Conservation (phyloP, 1,284 basidiomycete species). For the Chiua sp. region DNA sequence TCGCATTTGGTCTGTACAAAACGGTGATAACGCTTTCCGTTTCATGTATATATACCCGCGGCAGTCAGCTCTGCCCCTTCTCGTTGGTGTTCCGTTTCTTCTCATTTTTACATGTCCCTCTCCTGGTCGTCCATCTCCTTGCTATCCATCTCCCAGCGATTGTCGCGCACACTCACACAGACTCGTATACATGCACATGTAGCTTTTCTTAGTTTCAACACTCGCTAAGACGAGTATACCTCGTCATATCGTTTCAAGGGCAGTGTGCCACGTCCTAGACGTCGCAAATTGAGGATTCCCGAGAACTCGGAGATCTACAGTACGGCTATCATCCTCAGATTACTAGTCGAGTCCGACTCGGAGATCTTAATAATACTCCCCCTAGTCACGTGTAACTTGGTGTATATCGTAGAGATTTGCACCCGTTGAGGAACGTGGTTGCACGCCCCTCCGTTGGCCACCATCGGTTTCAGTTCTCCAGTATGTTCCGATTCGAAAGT, state of each 20-base stretch:
- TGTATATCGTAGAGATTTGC: too few species aligned
- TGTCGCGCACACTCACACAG: conserved; percentile 3
- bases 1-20: conserved; percentile 15
- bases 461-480: too few species aligned
- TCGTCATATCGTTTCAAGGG: not conserved
- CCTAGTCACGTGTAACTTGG: too few species aligned
- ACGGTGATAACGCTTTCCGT: conserved; percentile 4
- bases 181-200: conserved; percentile 24
- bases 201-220: conserved; percentile 2
- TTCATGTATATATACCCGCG: conserved; percentile 28
- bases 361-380: too few species aligned
- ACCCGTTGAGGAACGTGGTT: too few species aligned
- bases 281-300: too few species aligned
- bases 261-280: too few species aligned
- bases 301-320: not conserved
- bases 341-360: too few species aligned
- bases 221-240: not conserved
- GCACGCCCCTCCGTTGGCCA: too few species aligned
- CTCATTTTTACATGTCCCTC: conserved; percentile 1
- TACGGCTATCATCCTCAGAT: not conserved
- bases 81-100: not conserved
- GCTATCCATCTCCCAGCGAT: conserved; percentile 17
- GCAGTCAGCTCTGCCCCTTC: not conserved
- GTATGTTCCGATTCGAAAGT: too few species aligned
- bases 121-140: conserved; percentile 12